These are phyloP conservation scores for Cercospora zeina DNA, from an alignment of 2,329 filamentous ascomycete genomes.

Conservation along the genomic window DNA sequence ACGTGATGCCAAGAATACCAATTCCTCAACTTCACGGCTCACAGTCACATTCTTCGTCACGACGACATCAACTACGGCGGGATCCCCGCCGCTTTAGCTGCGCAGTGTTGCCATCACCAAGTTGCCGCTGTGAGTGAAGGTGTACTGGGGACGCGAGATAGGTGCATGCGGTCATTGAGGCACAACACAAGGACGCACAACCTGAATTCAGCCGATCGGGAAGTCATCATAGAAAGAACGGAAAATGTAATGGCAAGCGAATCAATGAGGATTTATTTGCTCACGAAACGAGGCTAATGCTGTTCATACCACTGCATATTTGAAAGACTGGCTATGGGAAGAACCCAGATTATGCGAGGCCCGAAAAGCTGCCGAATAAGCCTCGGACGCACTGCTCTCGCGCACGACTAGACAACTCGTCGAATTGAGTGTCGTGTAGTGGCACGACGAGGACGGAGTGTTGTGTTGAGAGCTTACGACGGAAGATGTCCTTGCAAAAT, in stretches of 20 bases:
- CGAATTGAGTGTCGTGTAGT: no score
- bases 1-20: conserved; percentile 2
- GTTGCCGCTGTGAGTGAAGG: neutral
- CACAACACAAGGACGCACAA: neutral
- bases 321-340: neutral
- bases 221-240: neutral
- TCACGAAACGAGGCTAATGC: neutral
- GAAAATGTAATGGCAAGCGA: neutral
- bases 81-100: neutral
- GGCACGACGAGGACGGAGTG: no score
- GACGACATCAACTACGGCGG: neutral
- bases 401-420: no score
- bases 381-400: no score
- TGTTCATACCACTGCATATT: neutral
- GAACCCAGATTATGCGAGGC: neutral
- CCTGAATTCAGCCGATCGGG: neutral
- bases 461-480: neutral
- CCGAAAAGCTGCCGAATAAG: neutral
- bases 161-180: neutral
- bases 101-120: neutral
- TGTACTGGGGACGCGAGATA: neutral
- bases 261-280: neutral
- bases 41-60: neutral
- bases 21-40: neutral
- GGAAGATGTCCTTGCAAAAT: no score